These are phyloP conservation scores for Phytophthora uliginosa DNA, from an alignment of 352 stramenopile genomes.

Conservation along the genomic window DNA sequence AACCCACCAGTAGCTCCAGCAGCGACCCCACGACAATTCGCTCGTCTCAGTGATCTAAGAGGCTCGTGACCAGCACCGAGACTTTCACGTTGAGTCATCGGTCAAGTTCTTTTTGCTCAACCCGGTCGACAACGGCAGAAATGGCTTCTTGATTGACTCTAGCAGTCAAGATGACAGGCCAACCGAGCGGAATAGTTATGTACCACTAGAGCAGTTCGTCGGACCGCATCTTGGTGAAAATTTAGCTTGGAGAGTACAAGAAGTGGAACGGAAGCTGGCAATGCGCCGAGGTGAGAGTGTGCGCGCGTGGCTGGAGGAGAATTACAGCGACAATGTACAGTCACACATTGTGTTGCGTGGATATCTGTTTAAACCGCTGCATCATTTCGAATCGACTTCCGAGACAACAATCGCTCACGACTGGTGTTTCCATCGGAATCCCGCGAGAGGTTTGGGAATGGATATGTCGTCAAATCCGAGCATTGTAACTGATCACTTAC, in stretches of 20 bases:
- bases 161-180: neutral
- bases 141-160: neutral
- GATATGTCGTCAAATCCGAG: constrained; percentile 31
- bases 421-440: constrained; percentile 58
- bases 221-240: constrained; percentile 81
- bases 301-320: constrained; percentile 53
- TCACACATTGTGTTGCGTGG: constrained; percentile 72
- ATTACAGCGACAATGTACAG: constrained; percentile 62
- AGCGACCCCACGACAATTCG: neutral
- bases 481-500: constrained; percentile 59
- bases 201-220: constrained; percentile 75
- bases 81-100: constrained; percentile 82
- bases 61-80: constrained; percentile 15
- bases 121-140: constrained; percentile 26
- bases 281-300: constrained; percentile 68
- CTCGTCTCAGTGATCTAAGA: constrained; percentile 7
- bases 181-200: neutral
- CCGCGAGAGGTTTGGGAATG: neutral
- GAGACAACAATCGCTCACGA: constrained; percentile 54
- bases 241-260: constrained; percentile 74
- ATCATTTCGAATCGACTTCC: constrained; percentile 53
- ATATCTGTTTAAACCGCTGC: constrained; percentile 77
- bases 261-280: constrained; percentile 74
- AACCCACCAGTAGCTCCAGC: neutral
- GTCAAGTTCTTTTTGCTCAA: constrained; percentile 87